Evolutionary conservation across 1,139 yeast species (phyloP).

Genomic region (Lodderomyces jiufengensis): DNA sequence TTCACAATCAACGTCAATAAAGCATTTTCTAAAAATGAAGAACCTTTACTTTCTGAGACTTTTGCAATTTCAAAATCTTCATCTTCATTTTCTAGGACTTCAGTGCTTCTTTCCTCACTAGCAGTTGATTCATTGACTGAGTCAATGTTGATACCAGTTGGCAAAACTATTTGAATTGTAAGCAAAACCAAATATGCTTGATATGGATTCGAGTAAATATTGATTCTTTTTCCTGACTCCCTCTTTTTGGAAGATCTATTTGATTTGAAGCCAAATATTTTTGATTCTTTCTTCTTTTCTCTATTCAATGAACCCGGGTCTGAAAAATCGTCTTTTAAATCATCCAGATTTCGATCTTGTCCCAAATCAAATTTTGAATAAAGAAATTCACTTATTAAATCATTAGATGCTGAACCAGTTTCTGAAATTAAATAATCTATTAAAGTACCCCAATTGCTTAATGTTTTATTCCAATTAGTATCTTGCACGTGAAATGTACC

Average conservation of each 20-base stretch:
- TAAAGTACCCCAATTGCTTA: constrained; percentile 30
- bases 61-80: constrained; percentile 9
- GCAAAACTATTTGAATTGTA: constrained; percentile 32
- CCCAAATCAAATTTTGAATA: constrained; percentile 23
- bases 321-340: background rate
- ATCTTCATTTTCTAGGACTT: constrained; percentile 4
- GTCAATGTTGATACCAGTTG: constrained; percentile 37
- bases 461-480: constrained; percentile 31
- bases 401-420: constrained; percentile 39
- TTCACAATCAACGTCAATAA: constrained; percentile 34
- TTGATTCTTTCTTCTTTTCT: constrained; percentile 23
- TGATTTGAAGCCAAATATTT: constrained; percentile 26
- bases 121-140: constrained; percentile 15
- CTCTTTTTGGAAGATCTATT: constrained; percentile 23
- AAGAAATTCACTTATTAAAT: constrained; percentile 32
- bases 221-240: constrained; percentile 11
- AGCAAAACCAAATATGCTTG: constrained; percentile 31
- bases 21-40: constrained; percentile 27
- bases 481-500: constrained; percentile 28
- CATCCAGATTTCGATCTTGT: constrained; percentile 1
- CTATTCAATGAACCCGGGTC: constrained; percentile 5
- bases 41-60: constrained; percentile 11
- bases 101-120: constrained; percentile 3
- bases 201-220: constrained; percentile 29
- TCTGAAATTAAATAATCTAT: constrained; percentile 35